Percentiles rank a stretch among this genome's conserved stretches.
Evolutionary conservation across 2,329 filamentous ascomycete species (phyloP).

Genomic region (Stromatinia cepivora): DNA sequence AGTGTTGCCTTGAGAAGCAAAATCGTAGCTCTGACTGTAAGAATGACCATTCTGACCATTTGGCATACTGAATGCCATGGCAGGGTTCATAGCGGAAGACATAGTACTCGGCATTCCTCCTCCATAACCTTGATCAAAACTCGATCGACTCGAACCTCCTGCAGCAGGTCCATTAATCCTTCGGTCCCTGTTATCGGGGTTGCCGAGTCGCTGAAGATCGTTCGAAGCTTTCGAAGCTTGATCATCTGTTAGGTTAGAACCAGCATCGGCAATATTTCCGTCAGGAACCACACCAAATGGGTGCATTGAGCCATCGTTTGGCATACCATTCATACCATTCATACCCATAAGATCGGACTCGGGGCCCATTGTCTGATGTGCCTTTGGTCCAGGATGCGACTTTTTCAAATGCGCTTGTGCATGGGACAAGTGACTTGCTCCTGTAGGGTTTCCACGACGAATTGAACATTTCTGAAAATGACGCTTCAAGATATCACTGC

Average conservation of each 20-base stretch:
- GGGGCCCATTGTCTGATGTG: conserved; percentile 53
- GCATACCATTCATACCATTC: conserved; percentile 51
- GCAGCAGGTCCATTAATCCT: conserved; percentile 57
- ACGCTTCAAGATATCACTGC: conserved; percentile 96
- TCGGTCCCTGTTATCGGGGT: conserved; percentile 56
- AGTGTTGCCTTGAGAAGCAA: conserved; percentile 40
- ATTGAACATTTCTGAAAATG: conserved; percentile 99
- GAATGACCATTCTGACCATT: conserved; percentile 57
- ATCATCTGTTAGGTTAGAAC: conserved; percentile 55
- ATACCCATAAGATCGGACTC: conserved; percentile 51
- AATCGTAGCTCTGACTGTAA: conserved; percentile 43
- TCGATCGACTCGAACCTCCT: conserved; percentile 47
- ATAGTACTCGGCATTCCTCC: conserved; percentile 61
- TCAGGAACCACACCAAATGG: conserved; percentile 57
- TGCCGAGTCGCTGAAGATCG: conserved; percentile 60
- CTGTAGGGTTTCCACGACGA: conserved; percentile 90
- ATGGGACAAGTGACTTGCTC: conserved; percentile 91
- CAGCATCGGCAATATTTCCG: conserved; percentile 38
- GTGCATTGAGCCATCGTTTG: conserved; percentile 56
- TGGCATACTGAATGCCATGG: conserved; percentile 62
- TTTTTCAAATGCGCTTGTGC: conserved; percentile 88
- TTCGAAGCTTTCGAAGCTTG: conserved; percentile 54
- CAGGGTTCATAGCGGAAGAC: conserved; percentile 60
- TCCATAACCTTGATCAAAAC: conserved; percentile 57
- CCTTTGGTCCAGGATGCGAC: conserved; percentile 57